Conservation (phyloP, 495 filamentous ascomycete genomes). For the Amphirosellinia nigrospora region DNA sequence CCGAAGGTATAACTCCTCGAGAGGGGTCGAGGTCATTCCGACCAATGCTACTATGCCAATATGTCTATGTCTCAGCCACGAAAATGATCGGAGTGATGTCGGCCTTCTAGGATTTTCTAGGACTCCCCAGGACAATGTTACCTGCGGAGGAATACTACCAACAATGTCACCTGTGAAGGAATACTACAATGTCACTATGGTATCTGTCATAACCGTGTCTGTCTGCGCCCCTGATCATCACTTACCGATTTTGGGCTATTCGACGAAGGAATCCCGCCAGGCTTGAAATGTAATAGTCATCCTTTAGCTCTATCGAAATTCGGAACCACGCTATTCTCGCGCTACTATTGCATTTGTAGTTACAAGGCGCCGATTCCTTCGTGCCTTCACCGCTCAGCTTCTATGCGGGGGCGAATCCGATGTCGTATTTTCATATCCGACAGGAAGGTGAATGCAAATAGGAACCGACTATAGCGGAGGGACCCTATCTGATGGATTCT, state of each 20-base stretch:
- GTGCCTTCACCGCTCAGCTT: background rate
- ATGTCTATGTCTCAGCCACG: too few species aligned
- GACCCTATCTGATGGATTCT: background rate
- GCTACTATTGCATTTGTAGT: background rate
- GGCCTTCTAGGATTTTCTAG: too few species aligned
- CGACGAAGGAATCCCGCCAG: background rate
- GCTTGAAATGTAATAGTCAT: background rate
- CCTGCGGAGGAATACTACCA: too few species aligned
- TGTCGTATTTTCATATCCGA: background rate
- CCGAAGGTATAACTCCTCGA: too few species aligned
- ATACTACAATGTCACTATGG: background rate
- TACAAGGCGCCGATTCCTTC: slow-evolving; percentile 3
- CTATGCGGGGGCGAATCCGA: background rate
- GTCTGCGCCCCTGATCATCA: background rate
- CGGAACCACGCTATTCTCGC: background rate
- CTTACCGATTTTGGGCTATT: background rate
- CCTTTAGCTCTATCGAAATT: background rate
- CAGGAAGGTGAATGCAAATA: slow-evolving; percentile 7
- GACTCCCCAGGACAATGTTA: too few species aligned
- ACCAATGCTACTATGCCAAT: too few species aligned
- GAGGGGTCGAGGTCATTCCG: too few species aligned
- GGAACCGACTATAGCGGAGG: background rate
- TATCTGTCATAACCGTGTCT: background rate
- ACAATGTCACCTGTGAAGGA: background rate
- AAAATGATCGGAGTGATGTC: too few species aligned